Percentiles rank a stretch among this genome's conserved stretches.
Conservation (phyloP, 2,329 filamentous ascomycete genomes). For the Verticillium nubilum region DNA sequence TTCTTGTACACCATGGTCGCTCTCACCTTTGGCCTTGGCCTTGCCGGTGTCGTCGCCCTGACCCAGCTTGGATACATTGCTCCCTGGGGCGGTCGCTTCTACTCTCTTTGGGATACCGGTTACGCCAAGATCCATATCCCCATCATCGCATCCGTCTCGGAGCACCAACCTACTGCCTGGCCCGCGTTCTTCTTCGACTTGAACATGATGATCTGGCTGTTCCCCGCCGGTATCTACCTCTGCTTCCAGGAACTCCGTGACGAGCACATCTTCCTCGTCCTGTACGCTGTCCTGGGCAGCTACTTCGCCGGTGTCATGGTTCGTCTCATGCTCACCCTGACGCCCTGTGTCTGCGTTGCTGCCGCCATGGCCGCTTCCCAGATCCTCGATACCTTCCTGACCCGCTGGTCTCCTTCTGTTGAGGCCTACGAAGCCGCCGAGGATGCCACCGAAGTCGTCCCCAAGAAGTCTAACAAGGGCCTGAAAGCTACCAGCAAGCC, state of each 20-base stretch:
- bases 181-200: conserved; percentile 99
- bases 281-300: conserved; percentile 92
- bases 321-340: conserved; percentile 94
- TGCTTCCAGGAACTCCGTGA: conserved; percentile 92
- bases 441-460: conserved; percentile 43
- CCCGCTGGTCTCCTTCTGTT: conserved; percentile 55
- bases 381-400: conserved; percentile 82
- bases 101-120: conserved; percentile 97
- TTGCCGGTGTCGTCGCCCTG: conserved; percentile 74
- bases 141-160: conserved; percentile 98
- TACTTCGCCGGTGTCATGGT: conserved; percentile 99
- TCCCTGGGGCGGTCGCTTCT: conserved; percentile 97
- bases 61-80: conserved; percentile 89
- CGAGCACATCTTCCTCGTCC: conserved; percentile 96
- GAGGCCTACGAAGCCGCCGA: conserved; percentile 31
- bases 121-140: conserved; percentile 99
- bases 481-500: conserved; percentile 70
- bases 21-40: conserved; percentile 65
- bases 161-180: conserved; percentile 98
- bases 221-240: conserved; percentile 96
- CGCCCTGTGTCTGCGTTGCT: conserved; percentile 91
- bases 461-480: conserved; percentile 51
- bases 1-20: conserved; percentile 75
- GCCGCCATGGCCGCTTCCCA: conserved; percentile 84
- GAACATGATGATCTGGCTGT: conserved; percentile 97